phyloP scores from a whole-genome alignment of 495 filamentous ascomycete species.

The Sporormia fimetaria region DNA sequence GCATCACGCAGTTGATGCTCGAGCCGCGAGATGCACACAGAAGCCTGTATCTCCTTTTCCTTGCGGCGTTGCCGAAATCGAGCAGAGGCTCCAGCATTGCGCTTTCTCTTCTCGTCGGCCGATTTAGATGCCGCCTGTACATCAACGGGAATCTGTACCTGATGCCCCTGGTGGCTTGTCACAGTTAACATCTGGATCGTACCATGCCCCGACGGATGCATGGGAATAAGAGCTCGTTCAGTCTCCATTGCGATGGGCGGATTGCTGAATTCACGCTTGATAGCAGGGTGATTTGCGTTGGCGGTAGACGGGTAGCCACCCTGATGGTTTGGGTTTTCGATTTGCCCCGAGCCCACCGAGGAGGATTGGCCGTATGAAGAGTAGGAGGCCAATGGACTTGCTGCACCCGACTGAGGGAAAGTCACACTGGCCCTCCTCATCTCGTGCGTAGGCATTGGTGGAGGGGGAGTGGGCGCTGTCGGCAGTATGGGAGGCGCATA shows the following conservation, averaged over 20 bases:
- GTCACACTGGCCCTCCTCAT: constrained; percentile 11
- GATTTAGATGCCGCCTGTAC: constrained; percentile 33
- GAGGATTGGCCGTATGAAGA: constrained; percentile 23
- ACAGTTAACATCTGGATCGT: constrained; percentile 34
- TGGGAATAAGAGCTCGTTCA: constrained; percentile 26
- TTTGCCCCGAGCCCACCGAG: constrained; percentile 15
- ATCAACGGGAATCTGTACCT: constrained; percentile 35
- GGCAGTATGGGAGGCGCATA: constrained; percentile 19
- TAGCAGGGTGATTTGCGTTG: not conserved
- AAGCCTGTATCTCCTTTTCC: constrained; percentile 71
- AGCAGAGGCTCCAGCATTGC: constrained; percentile 87
- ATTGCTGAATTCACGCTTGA: constrained; percentile 11
- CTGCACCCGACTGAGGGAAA: constrained; percentile 24
- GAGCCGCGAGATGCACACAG: constrained; percentile 52
- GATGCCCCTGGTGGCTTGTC: constrained; percentile 28
- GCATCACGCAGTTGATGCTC: constrained; percentile 42
- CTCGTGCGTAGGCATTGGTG: constrained; percentile 3
- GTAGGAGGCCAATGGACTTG: constrained; percentile 22
- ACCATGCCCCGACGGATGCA: constrained; percentile 31
- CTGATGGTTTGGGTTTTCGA: constrained; percentile 13
- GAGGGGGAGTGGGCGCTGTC: constrained; percentile 21
- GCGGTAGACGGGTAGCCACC: constrained; percentile 10
- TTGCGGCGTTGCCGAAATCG: constrained; percentile 82
- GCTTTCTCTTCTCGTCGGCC: constrained; percentile 37
- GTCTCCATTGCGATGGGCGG: constrained; percentile 20